Percentiles rank a stretch among this genome's conserved stretches.
These are phyloP conservation scores for Irpex lacteus DNA, from an alignment of 1,284 basidiomycete genomes.

Conservation along the genomic window DNA sequence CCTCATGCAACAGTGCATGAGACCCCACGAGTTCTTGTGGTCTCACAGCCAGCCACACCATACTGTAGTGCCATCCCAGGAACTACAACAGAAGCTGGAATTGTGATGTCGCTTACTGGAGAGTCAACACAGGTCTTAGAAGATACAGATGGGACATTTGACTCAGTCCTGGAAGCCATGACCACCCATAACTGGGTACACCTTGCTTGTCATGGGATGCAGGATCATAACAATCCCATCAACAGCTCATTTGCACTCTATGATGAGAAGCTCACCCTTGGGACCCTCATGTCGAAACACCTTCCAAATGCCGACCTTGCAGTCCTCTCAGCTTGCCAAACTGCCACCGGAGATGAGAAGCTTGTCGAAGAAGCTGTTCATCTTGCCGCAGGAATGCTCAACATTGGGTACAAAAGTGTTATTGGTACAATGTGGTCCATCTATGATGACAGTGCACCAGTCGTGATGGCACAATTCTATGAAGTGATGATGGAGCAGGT, in stretches of 20 bases:
- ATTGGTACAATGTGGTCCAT: too few species aligned
- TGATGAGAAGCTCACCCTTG: slow-evolving; percentile 11
- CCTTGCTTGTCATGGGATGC: slow-evolving; percentile 20
- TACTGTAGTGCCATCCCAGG: neutral
- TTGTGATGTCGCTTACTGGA: neutral
- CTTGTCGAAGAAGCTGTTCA: too few species aligned
- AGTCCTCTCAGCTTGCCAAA: too few species aligned
- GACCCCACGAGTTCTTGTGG: neutral
- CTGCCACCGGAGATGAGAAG: too few species aligned
- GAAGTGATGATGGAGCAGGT: too few species aligned
- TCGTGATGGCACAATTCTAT: too few species aligned
- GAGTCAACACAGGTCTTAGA: neutral
- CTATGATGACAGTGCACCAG: too few species aligned
- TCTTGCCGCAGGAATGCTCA: too few species aligned
- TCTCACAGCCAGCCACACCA: neutral
- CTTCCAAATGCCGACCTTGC: too few species aligned
- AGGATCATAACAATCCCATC: slow-evolving; percentile 11
- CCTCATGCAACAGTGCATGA: neutral
- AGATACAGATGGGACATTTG: slow-evolving; percentile 1
- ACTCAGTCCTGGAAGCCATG: slow-evolving; percentile 9
- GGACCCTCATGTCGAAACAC: slow-evolving; percentile 9
- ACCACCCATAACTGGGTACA: slow-evolving; percentile 16
- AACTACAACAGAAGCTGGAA: neutral
- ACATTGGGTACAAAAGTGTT: too few species aligned
- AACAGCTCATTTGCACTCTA: slow-evolving; percentile 17